phyloP scores from a whole-genome alignment of 1,139 yeast genomes.

The Yamadazyma epiphylla region DNA sequence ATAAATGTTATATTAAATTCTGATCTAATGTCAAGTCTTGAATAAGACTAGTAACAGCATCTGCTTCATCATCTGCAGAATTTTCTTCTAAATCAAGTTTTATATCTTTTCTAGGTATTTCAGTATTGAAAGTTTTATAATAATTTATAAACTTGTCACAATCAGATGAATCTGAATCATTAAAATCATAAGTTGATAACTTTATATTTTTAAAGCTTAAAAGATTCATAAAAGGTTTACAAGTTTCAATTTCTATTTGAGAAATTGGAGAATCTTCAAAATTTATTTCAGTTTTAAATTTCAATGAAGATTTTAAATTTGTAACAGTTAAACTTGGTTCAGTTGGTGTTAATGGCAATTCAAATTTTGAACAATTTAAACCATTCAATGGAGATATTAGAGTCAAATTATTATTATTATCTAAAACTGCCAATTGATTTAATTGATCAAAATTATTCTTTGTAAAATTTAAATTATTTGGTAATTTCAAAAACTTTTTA shows the following conservation, averaged over 20 bases:
- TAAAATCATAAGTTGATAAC: slow-evolving; percentile 25
- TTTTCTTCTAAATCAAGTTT: too few species aligned
- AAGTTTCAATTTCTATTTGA: slow-evolving; percentile 64
- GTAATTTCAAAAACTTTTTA: slow-evolving; percentile 27
- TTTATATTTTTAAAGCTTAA: slow-evolving; percentile 38
- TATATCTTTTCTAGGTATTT: slow-evolving; percentile 4
- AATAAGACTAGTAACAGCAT: slow-evolving; percentile 2
- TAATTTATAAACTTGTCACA: slow-evolving; percentile 4
- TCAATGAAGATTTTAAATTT: background rate
- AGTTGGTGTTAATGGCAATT: slow-evolving; percentile 29
- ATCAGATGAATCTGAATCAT: slow-evolving; percentile 6
- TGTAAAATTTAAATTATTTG: slow-evolving; percentile 18
- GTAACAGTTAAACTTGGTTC: slow-evolving; percentile 5
- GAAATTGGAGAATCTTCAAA: slow-evolving; percentile 41
- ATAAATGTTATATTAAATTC: slow-evolving; percentile 1
- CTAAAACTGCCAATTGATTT: slow-evolving; percentile 37
- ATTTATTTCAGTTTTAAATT: slow-evolving; percentile 1
- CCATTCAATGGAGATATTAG: slow-evolving; percentile 46
- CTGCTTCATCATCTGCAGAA: too few species aligned
- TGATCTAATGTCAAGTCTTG: slow-evolving; percentile 1
- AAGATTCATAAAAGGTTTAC: slow-evolving; percentile 50
- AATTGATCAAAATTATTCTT: slow-evolving; percentile 10
- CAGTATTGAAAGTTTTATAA: slow-evolving; percentile 5
- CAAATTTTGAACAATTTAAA: slow-evolving; percentile 38
- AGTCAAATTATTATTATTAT: slow-evolving; percentile 32